These are phyloP conservation scores for Fomitopsis pulvina DNA, from an alignment of 768 basidiomycete genomes.

Conservation along the genomic window DNA sequence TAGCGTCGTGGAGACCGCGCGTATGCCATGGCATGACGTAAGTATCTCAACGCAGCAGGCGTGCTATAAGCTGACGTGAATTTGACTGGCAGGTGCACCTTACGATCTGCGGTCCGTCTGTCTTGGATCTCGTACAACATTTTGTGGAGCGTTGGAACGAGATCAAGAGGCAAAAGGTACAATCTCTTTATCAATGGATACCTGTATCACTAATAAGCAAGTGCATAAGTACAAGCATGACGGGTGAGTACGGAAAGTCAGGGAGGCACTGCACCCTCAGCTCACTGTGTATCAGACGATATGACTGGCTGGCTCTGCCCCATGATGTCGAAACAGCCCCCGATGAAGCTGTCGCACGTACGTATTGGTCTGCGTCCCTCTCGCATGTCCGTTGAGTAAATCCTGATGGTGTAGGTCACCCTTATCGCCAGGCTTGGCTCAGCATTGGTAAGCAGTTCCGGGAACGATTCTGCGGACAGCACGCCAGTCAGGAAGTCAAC, in stretches of 20 bases:
- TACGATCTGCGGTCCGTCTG: slow-evolving; percentile 74
- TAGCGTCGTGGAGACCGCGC: slow-evolving; percentile 56
- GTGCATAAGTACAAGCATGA: background rate
- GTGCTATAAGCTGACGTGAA: too few relatives aligned
- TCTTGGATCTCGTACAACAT: slow-evolving; percentile 90
- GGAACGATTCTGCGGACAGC: slow-evolving; percentile 51
- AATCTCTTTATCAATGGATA: background rate
- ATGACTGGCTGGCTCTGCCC: slow-evolving; percentile 73
- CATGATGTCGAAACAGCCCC: slow-evolving; percentile 58
- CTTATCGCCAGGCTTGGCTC: slow-evolving; percentile 58
- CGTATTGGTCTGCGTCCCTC: slow-evolving; percentile 13
- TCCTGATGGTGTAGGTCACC: slow-evolving; percentile 39
- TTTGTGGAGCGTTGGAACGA: slow-evolving; percentile 93
- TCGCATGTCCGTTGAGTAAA: background rate
- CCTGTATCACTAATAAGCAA: background rate
- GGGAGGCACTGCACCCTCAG: background rate
- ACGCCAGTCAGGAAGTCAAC: slow-evolving; percentile 19
- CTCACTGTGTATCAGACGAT: slow-evolving; percentile 28
- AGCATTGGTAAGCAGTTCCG: slow-evolving; percentile 51
- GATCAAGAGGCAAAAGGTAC: slow-evolving; percentile 74
- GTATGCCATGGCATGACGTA: slow-evolving; percentile 98
- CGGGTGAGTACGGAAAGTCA: background rate
- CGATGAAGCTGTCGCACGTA: slow-evolving; percentile 60
- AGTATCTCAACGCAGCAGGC: too few relatives aligned
- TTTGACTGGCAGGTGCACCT: slow-evolving; percentile 89